Evolutionary conservation across 129 eudicot species (phyloP).

Genomic region (Flaveria sonorensis): DNA sequence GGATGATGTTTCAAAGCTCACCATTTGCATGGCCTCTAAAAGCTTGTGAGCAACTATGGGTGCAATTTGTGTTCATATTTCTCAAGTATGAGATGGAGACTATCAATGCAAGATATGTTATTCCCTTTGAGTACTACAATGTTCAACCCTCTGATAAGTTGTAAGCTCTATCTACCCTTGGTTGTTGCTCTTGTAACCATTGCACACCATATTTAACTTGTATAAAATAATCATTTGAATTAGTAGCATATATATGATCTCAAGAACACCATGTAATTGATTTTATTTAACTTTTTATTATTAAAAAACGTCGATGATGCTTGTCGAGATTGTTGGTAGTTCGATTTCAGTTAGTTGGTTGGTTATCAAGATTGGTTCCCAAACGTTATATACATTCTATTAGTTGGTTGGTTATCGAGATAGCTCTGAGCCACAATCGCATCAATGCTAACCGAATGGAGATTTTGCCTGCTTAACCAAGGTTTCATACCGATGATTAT

Average conservation of each 20-base stretch:
- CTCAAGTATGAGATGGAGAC: constrained; percentile 40
- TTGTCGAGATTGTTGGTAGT: no score
- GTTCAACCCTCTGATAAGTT: constrained; percentile 29
- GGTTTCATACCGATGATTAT: no score
- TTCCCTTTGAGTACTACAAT: constrained; percentile 41
- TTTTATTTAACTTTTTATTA: no score
- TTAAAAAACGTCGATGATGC: no score
- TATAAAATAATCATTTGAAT: not conserved
- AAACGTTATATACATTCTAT: no score
- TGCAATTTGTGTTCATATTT: constrained; percentile 31
- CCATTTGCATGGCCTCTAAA: constrained; percentile 40
- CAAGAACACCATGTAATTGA: not conserved
- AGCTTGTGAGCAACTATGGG: constrained; percentile 31
- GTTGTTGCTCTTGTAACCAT: not conserved
- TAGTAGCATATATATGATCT: not conserved
- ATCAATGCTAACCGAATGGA: no score
- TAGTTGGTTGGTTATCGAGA: no score
- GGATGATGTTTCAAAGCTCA: constrained; percentile 28
- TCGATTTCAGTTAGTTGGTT: no score
- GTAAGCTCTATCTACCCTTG: constrained; percentile 1
- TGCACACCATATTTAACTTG: not conserved
- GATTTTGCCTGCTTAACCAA: no score
- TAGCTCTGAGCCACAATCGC: no score
- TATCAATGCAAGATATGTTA: constrained; percentile 32
- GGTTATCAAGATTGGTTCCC: no score